phyloP scores from a whole-genome alignment of 805 yeast genomes.

The Kuraishia capsulata region DNA sequence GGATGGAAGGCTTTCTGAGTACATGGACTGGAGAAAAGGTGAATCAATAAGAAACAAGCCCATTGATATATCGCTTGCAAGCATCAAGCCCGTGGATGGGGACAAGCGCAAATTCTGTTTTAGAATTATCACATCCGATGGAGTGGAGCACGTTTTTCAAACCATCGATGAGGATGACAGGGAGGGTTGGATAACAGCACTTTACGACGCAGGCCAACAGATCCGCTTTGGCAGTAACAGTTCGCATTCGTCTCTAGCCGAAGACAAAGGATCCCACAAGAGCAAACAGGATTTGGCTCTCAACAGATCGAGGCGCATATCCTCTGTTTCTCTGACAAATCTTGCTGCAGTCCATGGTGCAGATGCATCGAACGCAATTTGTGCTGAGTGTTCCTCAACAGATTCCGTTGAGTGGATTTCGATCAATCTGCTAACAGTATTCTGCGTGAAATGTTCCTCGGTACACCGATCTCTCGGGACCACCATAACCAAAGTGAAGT shows the following conservation, averaged over 20 bases:
- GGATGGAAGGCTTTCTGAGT: constrained; percentile 62
- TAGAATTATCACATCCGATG: constrained; percentile 64
- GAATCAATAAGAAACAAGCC: constrained; percentile 53
- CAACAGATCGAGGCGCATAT: constrained; percentile 18
- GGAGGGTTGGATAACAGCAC: constrained; percentile 56
- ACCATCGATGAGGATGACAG: constrained; percentile 62
- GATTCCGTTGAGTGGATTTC: constrained; percentile 83
- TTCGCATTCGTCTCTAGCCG: not conserved
- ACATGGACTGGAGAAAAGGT: constrained; percentile 73
- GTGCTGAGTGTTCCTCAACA: constrained; percentile 72
- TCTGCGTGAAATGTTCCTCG: constrained; percentile 83
- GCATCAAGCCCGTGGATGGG: constrained; percentile 37
- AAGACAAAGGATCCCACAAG: not conserved
- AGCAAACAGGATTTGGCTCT: constrained; percentile 4
- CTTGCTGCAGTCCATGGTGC: constrained; percentile 29
- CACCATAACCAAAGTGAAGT: constrained; percentile 68
- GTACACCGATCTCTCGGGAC: constrained; percentile 84
- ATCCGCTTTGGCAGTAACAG: constrained; percentile 10
- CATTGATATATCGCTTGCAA: constrained; percentile 61
- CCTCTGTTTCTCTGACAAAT: constrained; percentile 22
- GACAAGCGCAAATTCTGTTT: constrained; percentile 54
- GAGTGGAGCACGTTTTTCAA: constrained; percentile 63
- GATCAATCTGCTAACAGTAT: constrained; percentile 55
- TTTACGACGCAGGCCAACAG: constrained; percentile 42
- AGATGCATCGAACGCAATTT: constrained; percentile 47